Percentiles rank a stretch among this genome's conserved stretches.
Conservation (phyloP, 306 rosid genomes). For the Sicyos edulis region DNA sequence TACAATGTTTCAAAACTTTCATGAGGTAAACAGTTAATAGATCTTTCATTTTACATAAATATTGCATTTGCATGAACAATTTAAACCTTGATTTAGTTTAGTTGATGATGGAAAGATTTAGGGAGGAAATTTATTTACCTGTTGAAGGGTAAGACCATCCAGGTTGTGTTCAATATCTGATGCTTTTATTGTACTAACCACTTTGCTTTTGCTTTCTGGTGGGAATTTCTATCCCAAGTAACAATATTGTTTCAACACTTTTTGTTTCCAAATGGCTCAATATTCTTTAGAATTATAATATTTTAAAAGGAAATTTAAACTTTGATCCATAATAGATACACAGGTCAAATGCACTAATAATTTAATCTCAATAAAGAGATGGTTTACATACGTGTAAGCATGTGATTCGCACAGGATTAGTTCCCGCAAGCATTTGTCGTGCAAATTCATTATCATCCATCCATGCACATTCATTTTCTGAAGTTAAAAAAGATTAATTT, state of each 20-base stretch:
- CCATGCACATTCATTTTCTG: constrained; percentile 59
- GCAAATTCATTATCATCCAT: constrained; percentile 63
- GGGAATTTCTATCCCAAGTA: constrained; percentile 41
- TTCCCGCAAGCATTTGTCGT: constrained; percentile 77
- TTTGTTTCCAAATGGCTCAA: not conserved
- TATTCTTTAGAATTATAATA: no score
- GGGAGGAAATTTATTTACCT: constrained; percentile 30
- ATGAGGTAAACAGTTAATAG: no score
- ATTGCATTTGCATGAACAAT: not conserved
- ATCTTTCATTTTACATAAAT: no score
- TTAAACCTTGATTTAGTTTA: not conserved
- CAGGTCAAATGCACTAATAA: not conserved
- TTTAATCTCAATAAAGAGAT: not conserved
- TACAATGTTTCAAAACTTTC: no score
- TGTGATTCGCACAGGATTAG: constrained; percentile 53
- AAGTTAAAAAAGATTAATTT: not conserved
- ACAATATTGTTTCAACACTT: not conserved
- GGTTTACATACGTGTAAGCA: constrained; percentile 37
- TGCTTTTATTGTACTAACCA: constrained; percentile 33
- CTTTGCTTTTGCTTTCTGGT: constrained; percentile 42
- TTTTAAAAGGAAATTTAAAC: no score
- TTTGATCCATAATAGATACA: no score
- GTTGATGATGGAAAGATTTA: not conserved
- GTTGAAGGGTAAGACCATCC: constrained; percentile 46
- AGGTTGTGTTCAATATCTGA: constrained; percentile 48